Evolutionary conservation across 73 alveolate genomes (phyloP), one percentile per base, ranked within the genome.

Genomic region (Stentor coeruleus): DNA sequence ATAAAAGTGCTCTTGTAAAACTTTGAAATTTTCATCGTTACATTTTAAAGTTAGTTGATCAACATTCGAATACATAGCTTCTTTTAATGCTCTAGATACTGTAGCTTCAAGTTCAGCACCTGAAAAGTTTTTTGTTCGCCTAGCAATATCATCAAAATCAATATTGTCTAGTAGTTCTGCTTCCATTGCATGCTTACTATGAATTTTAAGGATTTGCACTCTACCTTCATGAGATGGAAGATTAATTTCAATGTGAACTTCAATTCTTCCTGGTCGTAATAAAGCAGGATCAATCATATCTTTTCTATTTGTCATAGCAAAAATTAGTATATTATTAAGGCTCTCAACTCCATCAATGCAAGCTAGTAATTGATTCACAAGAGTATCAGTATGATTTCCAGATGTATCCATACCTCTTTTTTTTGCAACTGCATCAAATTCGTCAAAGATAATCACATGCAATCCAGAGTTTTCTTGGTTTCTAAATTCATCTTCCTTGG

Each of bases 211-310:
- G 81, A 98, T 97, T 85, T 98, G 99, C 40, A 84, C 93, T 83
- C 99, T 91, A 20, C 80, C 88, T 72, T 95, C 98, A 82, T 94
- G 99, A 85, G 93, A 93, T 31, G 99, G 99, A 87, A 97, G 91
- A 40, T 99, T 99, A 88, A 98, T 97, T 89, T 98, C 99, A n/a
- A 98, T 94, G 95, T 98, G 88, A 75, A 99, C 93, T 84, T 98
- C 99, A 59, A 98, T 97, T 73, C 99, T 85, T 38, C 99, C 99
- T 35, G 99, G 99, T 75, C 99, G 90, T 72, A 98, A 91, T 35
- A 98, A 91, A 38, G 99, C 99, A 80, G 95, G 98, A 91, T 98
- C 99, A 82, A 98, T 87, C 55, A 97, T 98, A 95, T 98, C 99
- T 75, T 96, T 95, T 89, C 99, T 95, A 83, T 98, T 98, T 36